phyloP scores from a whole-genome alignment of 257 asterid species.

The Orobanche coerulescens region DNA sequence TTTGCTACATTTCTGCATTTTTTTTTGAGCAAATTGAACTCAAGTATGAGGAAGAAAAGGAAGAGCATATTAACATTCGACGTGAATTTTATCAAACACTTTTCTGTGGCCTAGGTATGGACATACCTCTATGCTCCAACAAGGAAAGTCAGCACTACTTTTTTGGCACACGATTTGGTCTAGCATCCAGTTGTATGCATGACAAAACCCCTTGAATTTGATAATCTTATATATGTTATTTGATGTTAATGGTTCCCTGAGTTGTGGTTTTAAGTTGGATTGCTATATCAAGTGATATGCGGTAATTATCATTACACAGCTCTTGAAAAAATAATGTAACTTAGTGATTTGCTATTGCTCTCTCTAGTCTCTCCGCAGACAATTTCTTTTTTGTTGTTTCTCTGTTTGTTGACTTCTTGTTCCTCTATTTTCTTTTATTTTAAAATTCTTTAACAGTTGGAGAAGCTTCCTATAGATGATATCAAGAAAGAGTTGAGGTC shows the following conservation, averaged over 20 bases:
- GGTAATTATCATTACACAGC: background rate
- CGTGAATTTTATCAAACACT: background rate
- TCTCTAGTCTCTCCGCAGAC: background rate
- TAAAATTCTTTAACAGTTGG: conserved; percentile 46
- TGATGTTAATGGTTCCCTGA: background rate
- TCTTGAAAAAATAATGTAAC: background rate
- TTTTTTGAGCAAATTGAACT: conserved; percentile 1
- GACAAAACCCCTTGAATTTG: background rate
- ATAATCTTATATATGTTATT: background rate
- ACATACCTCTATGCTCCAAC: background rate
- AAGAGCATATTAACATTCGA: background rate
- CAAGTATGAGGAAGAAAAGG: background rate
- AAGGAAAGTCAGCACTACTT: background rate
- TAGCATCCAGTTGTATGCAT: background rate
- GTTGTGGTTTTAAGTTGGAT: background rate
- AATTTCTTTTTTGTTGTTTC: background rate
- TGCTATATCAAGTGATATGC: background rate
- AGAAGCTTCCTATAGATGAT: conserved; percentile 87
- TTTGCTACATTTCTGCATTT: conserved; percentile 12
- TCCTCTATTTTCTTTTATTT: background rate
- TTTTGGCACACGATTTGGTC: background rate
- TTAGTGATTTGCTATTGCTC: background rate
- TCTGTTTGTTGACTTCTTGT: conserved; percentile 8
- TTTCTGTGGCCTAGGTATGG: background rate
- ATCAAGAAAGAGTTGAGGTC: conserved; percentile 74